phyloP scores from a whole-genome alignment of 2,329 filamentous ascomycete species.

The Bipolaris gigantea region DNA sequence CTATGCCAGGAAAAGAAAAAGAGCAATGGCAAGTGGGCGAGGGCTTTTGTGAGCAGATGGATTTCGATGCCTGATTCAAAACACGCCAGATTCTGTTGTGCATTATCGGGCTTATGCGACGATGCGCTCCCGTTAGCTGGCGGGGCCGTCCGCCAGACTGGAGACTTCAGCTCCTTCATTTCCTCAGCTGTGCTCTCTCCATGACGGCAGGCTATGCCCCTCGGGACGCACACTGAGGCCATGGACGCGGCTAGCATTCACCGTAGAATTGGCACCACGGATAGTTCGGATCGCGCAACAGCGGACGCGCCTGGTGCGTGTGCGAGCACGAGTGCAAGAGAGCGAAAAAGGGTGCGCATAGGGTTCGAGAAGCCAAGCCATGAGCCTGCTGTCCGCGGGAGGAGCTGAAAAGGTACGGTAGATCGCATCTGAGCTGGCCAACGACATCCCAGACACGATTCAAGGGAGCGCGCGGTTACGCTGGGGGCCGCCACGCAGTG shows the following conservation, averaged over 20 bases:
- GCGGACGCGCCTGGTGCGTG: slow-evolving; percentile 10
- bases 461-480: slow-evolving; percentile 28
- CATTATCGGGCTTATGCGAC: slow-evolving; percentile 27
- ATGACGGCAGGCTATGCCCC: slow-evolving; percentile 8
- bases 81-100: slow-evolving; percentile 31
- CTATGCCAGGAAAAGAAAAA: slow-evolving; percentile 21
- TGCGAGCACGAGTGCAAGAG: slow-evolving; percentile 1
- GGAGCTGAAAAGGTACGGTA: slow-evolving; percentile 11
- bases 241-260: slow-evolving; percentile 9
- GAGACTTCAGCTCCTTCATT: slow-evolving; percentile 34
- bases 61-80: slow-evolving; percentile 30
- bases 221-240: slow-evolving; percentile 13
- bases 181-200: slow-evolving; percentile 18
- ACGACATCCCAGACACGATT: slow-evolving; percentile 16
- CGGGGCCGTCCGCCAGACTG: slow-evolving; percentile 21
- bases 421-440: slow-evolving; percentile 12
- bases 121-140: slow-evolving; percentile 31
- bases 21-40: slow-evolving; percentile 20
- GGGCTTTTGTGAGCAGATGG: slow-evolving; percentile 9
- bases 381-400: slow-evolving; percentile 15
- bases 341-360: slow-evolving; percentile 1
- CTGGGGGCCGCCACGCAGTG: slow-evolving; percentile 7
- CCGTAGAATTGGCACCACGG: neutral
- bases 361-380: neutral
- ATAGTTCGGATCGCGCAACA: neutral